A percentile compares a stretch with the other conserved stretches of the same genome.
phyloP scores from a whole-genome alignment of 768 basidiomycete genomes.

The Amanita polypyramis region DNA sequence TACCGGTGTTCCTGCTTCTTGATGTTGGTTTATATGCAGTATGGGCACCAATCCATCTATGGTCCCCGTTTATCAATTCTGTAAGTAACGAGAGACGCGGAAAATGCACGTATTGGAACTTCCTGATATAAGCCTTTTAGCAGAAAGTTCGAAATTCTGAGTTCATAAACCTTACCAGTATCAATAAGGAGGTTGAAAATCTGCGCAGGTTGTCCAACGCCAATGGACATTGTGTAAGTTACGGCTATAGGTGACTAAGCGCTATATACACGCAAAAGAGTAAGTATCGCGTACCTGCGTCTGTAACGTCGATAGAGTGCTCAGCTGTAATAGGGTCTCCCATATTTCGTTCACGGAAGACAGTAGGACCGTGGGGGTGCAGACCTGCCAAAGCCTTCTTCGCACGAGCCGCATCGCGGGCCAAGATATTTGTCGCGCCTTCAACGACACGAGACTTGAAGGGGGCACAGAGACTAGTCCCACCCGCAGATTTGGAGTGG shows the following conservation, averaged over 20 bases:
- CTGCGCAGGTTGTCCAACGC: conserved; percentile 40
- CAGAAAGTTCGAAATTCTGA: neutral
- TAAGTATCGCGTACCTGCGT: conserved; percentile 27
- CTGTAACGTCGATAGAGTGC: conserved; percentile 43
- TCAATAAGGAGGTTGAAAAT: conserved; percentile 46
- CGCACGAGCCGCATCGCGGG: conserved; percentile 44
- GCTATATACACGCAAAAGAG: neutral
- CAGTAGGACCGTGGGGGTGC: conserved; percentile 42
- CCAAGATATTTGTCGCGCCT: conserved; percentile 38
- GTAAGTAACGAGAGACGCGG: neutral
- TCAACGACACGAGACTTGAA: conserved; percentile 34
- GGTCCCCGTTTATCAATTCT: neutral
- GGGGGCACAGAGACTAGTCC: conserved; percentile 30
- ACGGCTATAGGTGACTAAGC: conserved; percentile 18
- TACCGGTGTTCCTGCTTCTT: conserved; percentile 27
- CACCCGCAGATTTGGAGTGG: conserved; percentile 10
- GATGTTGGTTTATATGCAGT: conserved; percentile 33
- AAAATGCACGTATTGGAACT: conserved; percentile 22
- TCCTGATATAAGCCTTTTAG: conserved; percentile 12
- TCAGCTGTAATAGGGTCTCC: conserved; percentile 13
- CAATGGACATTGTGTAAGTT: conserved; percentile 42
- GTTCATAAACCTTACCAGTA: conserved; percentile 27
- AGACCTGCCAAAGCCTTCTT: conserved; percentile 43
- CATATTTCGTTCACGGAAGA: conserved; percentile 19
- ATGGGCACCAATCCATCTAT: conserved; percentile 42